phyloP scores from a whole-genome alignment of 2,329 filamentous ascomycete genomes.

The Paecilomyces dactylethromorphus region DNA sequence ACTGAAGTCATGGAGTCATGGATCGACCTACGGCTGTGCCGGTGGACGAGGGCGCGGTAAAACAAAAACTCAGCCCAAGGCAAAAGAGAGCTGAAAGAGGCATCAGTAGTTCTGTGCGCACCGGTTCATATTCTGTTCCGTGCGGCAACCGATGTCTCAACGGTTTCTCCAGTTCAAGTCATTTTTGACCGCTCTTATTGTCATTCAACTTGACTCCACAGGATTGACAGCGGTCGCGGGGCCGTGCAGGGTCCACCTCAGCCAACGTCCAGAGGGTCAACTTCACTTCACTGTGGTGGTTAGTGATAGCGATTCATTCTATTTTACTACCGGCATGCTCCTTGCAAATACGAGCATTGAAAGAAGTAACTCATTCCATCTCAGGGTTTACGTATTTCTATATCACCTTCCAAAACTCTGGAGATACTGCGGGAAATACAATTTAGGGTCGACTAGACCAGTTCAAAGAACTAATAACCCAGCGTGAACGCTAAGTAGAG shows the following conservation, averaged over 20 bases:
- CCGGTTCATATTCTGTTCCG: neutral
- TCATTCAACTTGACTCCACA: neutral
- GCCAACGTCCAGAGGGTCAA: neutral
- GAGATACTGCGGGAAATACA: neutral
- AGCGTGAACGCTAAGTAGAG: neutral
- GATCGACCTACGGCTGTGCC: neutral
- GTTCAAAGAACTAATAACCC: neutral
- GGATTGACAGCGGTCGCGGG: neutral
- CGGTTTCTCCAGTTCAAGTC: neutral
- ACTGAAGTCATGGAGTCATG: neutral
- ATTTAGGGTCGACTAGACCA: neutral
- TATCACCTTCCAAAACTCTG: neutral
- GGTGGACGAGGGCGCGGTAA: neutral
- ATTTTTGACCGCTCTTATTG: neutral
- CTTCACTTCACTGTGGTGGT: too few relatives aligned
- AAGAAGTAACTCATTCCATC: neutral
- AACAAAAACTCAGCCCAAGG: neutral
- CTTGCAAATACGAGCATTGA: neutral
- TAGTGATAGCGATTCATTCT: neutral
- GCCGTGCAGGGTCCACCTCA: neutral
- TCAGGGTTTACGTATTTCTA: neutral
- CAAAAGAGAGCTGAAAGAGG: neutral
- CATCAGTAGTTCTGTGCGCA: neutral
- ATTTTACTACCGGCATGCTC: neutral
- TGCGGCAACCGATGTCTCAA: neutral